Percentiles rank a stretch among this genome's conserved stretches.
Conservation (phyloP, 2,329 filamentous ascomycete genomes). For the Ustulina deusta region DNA sequence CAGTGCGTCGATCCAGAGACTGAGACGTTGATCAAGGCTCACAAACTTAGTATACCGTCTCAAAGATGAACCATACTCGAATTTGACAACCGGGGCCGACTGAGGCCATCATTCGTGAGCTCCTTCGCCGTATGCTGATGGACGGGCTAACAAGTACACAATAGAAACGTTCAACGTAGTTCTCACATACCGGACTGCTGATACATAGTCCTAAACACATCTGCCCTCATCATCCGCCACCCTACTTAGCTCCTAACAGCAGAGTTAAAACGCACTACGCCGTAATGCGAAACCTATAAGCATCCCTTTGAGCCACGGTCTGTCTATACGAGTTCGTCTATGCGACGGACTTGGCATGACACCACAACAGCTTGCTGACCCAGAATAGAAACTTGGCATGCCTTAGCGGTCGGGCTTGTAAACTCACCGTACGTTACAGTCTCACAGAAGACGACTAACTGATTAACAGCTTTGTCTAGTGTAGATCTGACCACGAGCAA, state of each 20-base stretch:
- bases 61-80: neutral
- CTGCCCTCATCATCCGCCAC: neutral
- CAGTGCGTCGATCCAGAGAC: neutral
- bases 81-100: neutral
- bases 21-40: neutral
- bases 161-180: neutral
- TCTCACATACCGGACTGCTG: neutral
- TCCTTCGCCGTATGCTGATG: neutral
- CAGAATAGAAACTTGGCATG: slow-evolving; percentile 18
- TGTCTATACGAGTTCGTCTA: slow-evolving; percentile 24
- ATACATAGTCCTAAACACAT: neutral
- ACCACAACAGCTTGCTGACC: neutral
- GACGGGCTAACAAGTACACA: neutral
- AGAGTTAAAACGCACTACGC: neutral
- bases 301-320: slow-evolving; percentile 3
- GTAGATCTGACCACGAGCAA: slow-evolving; percentile 8
- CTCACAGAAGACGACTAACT: slow-evolving; percentile 16
- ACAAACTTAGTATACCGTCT: neutral
- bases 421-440: slow-evolving; percentile 17
- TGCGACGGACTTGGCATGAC: slow-evolving; percentile 10
- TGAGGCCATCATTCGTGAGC: neutral
- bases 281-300: slow-evolving; percentile 11
- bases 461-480: slow-evolving; percentile 12
- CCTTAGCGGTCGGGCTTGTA: slow-evolving; percentile 14
- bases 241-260: neutral